phyloP scores from a whole-genome alignment of 2,329 filamentous ascomycete species.

The Ophiostoma australiae region DNA sequence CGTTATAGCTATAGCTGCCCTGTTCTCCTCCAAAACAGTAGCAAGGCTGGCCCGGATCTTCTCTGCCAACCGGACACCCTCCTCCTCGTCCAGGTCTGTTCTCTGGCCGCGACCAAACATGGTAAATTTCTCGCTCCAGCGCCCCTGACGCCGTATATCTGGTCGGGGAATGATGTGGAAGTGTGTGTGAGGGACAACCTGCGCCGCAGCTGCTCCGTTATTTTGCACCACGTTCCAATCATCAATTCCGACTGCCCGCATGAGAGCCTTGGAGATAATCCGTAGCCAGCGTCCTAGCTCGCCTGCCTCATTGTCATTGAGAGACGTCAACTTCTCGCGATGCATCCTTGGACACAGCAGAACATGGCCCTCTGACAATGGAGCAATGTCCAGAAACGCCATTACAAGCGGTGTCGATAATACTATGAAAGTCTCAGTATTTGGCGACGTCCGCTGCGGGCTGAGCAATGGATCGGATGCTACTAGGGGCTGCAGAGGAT shows the following conservation, averaged over 20 bases:
- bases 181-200: slow-evolving; percentile 90
- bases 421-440: slow-evolving; percentile 56
- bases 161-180: slow-evolving; percentile 91
- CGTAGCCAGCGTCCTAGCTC: slow-evolving; percentile 66
- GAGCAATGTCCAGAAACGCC: slow-evolving; percentile 91
- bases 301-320: slow-evolving; percentile 57
- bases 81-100: slow-evolving; percentile 71
- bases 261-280: slow-evolving; percentile 66
- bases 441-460: slow-evolving; percentile 37
- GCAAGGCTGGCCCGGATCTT: slow-evolving; percentile 17
- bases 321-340: slow-evolving; percentile 69
- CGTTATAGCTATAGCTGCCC: neutral
- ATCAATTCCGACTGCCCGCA: slow-evolving; percentile 61
- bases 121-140: slow-evolving; percentile 62
- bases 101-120: slow-evolving; percentile 75
- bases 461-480: slow-evolving; percentile 35
- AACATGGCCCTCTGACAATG: slow-evolving; percentile 76
- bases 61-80: slow-evolving; percentile 55
- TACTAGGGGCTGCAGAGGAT: slow-evolving; percentile 42
- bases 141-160: slow-evolving; percentile 52
- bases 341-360: slow-evolving; percentile 75
- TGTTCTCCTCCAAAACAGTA: neutral
- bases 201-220: slow-evolving; percentile 81
- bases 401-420: slow-evolving; percentile 72
- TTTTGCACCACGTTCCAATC: slow-evolving; percentile 99